Base-by-base conservation (phyloP, 2,329 filamentous ascomycete genomes). In the Aspergillus ochraceoroseus region DNA sequence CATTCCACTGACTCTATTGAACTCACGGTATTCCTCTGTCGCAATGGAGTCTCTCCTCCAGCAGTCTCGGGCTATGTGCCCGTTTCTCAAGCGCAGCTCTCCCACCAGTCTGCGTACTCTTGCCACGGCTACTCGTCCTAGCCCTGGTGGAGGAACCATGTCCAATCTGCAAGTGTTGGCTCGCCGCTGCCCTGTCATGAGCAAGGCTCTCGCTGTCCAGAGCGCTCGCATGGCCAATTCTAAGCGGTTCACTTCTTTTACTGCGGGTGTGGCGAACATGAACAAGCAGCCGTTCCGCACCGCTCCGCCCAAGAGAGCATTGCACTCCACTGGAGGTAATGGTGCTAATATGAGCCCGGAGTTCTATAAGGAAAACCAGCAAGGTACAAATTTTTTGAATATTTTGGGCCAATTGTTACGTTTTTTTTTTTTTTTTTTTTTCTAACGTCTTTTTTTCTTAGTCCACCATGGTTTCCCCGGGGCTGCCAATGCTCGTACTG, bases 171-270 rank as follows among this genome's bases (percentile, higher is more conserved):
- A 96, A 74, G 80, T 92, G 54, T 81, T 94, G 61, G 92, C 87
- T 58, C 83, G 88, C 62, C 87, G 90, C 66, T 98, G 92, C 77
- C 92, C 92, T 44, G 84, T 98, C 67, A 98, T 98, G 92, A 90
- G 89, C 67, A 94, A 95, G 76, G 92, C 92, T 28, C 79, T 98
- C 65, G 85, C 87, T 47, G 83, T 95, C 26, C 90, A 95, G 75
- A 70, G 66, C 47, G 62, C 68, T 31, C 64, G 67, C 32, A 54
- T 70, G 44, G 59, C 57, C 15, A 52, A 51, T 34, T 47, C 62
- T 35, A 68, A 65, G 56, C 57, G 61, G 6, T 67, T 68, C 43
- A 62, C 63, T 42, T 62, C 64, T 11, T 52, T 54, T 15, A 58
- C 62, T 25, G 56, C 59, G 30, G 55, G 55, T 27, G 54, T 60